phyloP scores from a whole-genome alignment of 768 basidiomycete species.

The Paxillus involutus region DNA sequence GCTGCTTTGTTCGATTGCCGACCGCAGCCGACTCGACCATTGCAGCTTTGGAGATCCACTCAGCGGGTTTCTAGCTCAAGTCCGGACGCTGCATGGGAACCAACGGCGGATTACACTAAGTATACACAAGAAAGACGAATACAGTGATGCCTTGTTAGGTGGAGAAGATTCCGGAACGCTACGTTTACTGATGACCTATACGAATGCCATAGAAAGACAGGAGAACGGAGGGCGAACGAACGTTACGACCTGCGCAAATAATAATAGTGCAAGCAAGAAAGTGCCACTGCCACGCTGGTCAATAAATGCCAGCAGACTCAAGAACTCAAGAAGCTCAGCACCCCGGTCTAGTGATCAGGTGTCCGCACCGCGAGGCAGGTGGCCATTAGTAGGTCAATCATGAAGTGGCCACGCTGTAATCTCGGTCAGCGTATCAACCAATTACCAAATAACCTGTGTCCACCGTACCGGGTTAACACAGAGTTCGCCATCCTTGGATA shows the following conservation, averaged over 20 bases:
- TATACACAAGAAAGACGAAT: too few relatives aligned
- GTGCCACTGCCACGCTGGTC: too few relatives aligned
- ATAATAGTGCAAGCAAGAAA: background rate
- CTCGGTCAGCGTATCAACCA: constrained; percentile 4
- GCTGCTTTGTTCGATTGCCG: too few relatives aligned
- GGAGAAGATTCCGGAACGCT: too few relatives aligned
- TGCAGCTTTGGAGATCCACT: too few relatives aligned
- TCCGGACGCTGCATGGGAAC: too few relatives aligned
- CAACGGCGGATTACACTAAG: too few relatives aligned
- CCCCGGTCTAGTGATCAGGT: constrained; percentile 11
- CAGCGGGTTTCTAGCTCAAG: too few relatives aligned
- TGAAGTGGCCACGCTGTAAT: constrained; percentile 19
- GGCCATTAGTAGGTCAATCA: constrained; percentile 29
- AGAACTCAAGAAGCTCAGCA: background rate
- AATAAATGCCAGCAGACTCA: background rate
- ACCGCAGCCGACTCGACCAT: too few relatives aligned
- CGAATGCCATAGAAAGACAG: background rate
- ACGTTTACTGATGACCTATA: background rate
- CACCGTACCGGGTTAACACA: constrained; percentile 27
- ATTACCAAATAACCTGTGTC: background rate
- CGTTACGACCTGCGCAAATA: background rate
- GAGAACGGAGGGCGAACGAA: background rate
- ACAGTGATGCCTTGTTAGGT: too few relatives aligned
- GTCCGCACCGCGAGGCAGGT: constrained; percentile 26
- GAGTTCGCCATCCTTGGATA: constrained; percentile 32